Percentiles rank a stretch among this genome's conserved stretches.
phyloP scores from a whole-genome alignment of 805 yeast genomes.

The Wickerhamomyces pijperi region DNA sequence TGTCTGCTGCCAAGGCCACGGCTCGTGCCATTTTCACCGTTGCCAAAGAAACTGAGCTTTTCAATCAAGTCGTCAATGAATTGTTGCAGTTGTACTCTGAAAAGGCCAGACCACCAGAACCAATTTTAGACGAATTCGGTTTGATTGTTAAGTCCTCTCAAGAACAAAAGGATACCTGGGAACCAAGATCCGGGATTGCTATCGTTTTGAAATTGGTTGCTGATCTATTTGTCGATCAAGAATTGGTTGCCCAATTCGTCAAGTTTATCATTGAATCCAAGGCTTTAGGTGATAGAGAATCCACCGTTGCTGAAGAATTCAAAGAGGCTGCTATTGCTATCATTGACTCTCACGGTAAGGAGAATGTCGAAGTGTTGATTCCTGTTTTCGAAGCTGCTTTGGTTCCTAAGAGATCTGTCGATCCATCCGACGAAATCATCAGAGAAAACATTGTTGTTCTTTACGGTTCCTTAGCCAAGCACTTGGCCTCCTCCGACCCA shows the following conservation, averaged over 20 bases:
- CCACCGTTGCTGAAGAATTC: conserved; percentile 65
- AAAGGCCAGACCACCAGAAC: conserved; percentile 64
- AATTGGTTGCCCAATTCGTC: conserved; percentile 43
- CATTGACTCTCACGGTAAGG: conserved; percentile 54
- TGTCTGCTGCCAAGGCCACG: conserved; percentile 62
- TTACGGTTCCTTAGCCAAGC: conserved; percentile 87
- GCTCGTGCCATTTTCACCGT: conserved; percentile 39
- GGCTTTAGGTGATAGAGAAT: conserved; percentile 67
- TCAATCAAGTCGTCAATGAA: conserved; percentile 26
- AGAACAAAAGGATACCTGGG: conserved; percentile 71
- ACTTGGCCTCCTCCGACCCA: conserved; percentile 54
- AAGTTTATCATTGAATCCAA: conserved; percentile 48
- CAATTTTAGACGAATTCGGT: conserved; percentile 71
- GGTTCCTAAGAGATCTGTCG: conserved; percentile 33
- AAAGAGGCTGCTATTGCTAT: conserved; percentile 82
- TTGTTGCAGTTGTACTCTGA: conserved; percentile 47
- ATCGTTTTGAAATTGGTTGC: conserved; percentile 49
- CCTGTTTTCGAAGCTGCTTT: conserved; percentile 72
- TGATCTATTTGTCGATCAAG: conserved; percentile 22
- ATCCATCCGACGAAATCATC: conserved; percentile 44
- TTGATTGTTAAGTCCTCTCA: conserved; percentile 51
- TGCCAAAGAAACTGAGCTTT: conserved; percentile 15
- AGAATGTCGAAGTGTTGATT: conserved; percentile 59
- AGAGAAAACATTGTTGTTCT: conserved; percentile 76
- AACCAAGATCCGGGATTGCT: conserved; percentile 74